Evolutionary conservation across 176 grass and related monocot species (phyloP).

Genomic region (Triticum monococcum): DNA sequence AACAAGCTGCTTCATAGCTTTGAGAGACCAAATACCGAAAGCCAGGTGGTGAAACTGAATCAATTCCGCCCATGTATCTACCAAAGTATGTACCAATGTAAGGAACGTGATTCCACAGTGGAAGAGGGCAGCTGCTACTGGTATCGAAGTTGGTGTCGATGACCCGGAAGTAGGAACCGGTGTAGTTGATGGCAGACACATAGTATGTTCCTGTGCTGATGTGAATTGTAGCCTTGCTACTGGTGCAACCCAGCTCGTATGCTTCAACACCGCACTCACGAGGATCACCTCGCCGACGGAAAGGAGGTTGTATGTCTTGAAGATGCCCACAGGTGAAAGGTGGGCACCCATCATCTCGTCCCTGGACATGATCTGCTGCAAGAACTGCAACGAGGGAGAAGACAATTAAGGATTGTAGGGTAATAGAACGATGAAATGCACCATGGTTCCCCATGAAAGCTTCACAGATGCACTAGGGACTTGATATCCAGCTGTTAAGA

Average conservation of each 20-base stretch:
- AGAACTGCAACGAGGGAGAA: too few species aligned
- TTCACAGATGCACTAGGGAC: too few species aligned
- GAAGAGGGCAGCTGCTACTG: background rate
- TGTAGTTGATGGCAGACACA: slow-evolving; percentile 28
- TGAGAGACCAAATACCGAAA: fast-evolving
- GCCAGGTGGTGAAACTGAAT: background rate
- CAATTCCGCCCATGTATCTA: too few species aligned
- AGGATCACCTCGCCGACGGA: background rate
- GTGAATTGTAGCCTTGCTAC: background rate
- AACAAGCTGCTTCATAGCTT: background rate
- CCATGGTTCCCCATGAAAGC: too few species aligned
- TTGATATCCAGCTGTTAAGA: too few species aligned
- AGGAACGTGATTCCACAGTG: background rate
- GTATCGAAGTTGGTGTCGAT: background rate
- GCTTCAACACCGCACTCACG: background rate
- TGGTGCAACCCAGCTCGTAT: background rate
- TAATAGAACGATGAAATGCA: too few species aligned
- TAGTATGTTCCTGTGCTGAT: background rate
- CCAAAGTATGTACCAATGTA: too few species aligned
- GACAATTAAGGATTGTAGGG: too few species aligned
- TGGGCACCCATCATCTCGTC: too few species aligned
- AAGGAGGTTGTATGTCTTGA: background rate
- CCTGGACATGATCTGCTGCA: too few species aligned
- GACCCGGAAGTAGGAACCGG: background rate
- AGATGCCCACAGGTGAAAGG: too few species aligned